Evolutionary conservation across 441 rosid genomes (phyloP), one percentile per base, ranked within the genome.

Genomic region (Melastoma candidum): DNA sequence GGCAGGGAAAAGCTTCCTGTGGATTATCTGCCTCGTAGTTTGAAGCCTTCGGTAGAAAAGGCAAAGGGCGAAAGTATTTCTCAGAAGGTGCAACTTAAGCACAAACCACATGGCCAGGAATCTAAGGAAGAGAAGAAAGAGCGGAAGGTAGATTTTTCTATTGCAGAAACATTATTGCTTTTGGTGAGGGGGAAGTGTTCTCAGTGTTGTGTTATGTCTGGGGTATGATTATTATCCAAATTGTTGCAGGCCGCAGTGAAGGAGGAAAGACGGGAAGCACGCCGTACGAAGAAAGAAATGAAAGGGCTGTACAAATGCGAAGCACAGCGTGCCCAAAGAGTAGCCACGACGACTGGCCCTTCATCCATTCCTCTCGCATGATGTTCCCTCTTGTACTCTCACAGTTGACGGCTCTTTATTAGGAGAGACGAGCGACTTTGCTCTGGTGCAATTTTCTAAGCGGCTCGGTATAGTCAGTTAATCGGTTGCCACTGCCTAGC

Each of bases 51-150:
- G 26, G 48, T 41, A 0, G 73, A 69, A 47, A 74, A 70, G 49
- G 67, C 67, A 1, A 73, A 68, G 61, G 56, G 7, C 46, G 68
- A 10, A 2, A 47, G 51, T 54, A 58, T 67, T 58, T 54, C 54
- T 13, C 74, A 70, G 70, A 58, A 64, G 53, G 84, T 79, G 71
- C 79, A 65, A 24, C 58, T 49, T 27, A 85, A 70, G 71, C 76
- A 82, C 77, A 84, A 79, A 74, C 74, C 68, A 13, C 77, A 68
- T 52, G 85, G 84, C 7, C 89, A 75, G 62, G 97, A 92, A 67
- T 69, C 87, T 0, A 92, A 82, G 64, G 95, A 87, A 63, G 96
- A 85, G 79, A 88, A 92, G 88, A 83, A 80, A 77, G 97, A 79
- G 60, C 62, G 92, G 0, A 88, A 88, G 79, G 90, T 85, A 70